Base-by-base conservation (phyloP, 169 alveolate species). In the Plasmodium vivax region DNA sequence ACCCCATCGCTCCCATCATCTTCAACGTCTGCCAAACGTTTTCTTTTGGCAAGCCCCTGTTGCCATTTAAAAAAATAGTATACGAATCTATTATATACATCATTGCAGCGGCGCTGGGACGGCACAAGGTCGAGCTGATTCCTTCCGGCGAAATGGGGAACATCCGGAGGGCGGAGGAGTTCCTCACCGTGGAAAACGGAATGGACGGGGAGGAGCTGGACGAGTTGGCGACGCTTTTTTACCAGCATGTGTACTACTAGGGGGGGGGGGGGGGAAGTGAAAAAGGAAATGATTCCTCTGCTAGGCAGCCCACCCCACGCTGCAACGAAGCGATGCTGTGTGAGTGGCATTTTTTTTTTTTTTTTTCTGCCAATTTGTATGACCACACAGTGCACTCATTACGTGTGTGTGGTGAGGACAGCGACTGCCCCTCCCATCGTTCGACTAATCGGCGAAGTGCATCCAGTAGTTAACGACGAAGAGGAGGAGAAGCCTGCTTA, bases 381-480 rank as follows among this genome's bases (percentile, higher is more conserved):
- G 23, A n/a, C 3, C 8, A 23, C 74, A 58, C 74, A n/a, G 34
- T 16, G 4, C n/a, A 7, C n/a, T 4, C 74, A 16, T 58, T n/a
- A n/a, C n/a, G 8, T 58, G 1, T 58, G 0, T 43, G 51, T 43
- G n/a, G 14, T 43, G 51, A 4, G 51, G 51, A 43, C 51, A 43
- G 51, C 9, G 51, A 43, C 34, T 0, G 74, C 27, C 51, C 84
- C n/a, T 77, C 68, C 62, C 30, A 27, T 32, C 8, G 47, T 68
- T 27, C 58, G 83, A 16, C 47, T 12, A 14, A 30, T 58, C 74
- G 36, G 79, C 83, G 56, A 88, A 88, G 36, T 88, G 68, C 90
- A 88, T 80, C 94, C 94, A 88, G 36, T 80, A 88, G 56, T 88
- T 88, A n/a, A 88, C 19, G 34, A 88, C 72, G 47, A 88, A 88